Evolutionary conservation across 176 grass and related monocot genomes (phyloP).

Genomic region (Saccharum spontaneum): DNA sequence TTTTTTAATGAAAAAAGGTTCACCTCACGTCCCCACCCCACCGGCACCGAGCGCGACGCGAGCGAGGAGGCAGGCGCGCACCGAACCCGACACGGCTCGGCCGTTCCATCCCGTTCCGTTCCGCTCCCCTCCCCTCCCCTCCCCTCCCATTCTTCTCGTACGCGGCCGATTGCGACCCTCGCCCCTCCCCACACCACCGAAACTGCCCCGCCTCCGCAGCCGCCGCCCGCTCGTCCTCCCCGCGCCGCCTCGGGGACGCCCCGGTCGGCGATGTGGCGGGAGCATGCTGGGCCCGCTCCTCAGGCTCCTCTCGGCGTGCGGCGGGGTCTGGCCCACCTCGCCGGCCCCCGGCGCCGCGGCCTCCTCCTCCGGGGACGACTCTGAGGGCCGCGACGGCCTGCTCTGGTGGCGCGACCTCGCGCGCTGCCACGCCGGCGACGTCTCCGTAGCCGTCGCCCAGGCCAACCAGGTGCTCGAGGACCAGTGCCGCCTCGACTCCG

Average conservation of each 20-base stretch:
- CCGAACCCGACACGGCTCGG: constrained; percentile 23
- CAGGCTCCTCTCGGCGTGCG: constrained; percentile 83
- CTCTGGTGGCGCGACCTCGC: constrained; percentile 77
- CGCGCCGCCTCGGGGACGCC: constrained; percentile 40
- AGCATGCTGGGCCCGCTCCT: constrained; percentile 73
- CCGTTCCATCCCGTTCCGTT: neutral
- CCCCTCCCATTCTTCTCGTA: constrained; percentile 29
- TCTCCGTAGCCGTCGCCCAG: constrained; percentile 83
- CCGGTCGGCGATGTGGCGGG: constrained; percentile 84
- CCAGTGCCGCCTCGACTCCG: constrained; percentile 84
- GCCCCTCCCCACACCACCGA: neutral
- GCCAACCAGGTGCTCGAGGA: constrained; percentile 92
- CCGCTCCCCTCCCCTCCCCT: neutral
- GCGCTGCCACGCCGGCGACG: constrained; percentile 57
- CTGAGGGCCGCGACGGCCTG: constrained; percentile 52
- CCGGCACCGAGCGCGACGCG: neutral
- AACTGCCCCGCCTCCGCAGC: constrained; percentile 17
- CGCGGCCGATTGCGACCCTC: constrained; percentile 50
- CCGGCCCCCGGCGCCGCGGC: neutral
- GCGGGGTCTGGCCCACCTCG: constrained; percentile 37
- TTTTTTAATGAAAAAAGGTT: neutral
- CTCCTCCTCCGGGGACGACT: neutral
- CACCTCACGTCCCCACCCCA: neutral
- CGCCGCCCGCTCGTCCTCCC: neutral
- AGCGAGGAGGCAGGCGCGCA: constrained; percentile 17